Evolutionary conservation across 768 basidiomycete species (phyloP).

Genomic region (Auriscalpium vulgare): DNA sequence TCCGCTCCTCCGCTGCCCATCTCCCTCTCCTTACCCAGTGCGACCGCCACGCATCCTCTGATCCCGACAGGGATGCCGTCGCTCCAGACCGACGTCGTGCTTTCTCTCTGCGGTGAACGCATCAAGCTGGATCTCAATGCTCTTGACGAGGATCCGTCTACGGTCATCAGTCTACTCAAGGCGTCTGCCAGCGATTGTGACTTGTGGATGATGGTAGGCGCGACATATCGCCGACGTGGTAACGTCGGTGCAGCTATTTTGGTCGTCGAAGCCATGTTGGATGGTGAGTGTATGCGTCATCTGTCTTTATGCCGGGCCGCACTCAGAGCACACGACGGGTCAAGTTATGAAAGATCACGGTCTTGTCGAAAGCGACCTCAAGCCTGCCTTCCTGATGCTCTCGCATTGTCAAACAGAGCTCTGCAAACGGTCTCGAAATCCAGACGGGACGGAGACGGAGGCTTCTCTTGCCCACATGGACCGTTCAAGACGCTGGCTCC

Average conservation of each 20-base stretch:
- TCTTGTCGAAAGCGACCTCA: conserved; percentile 31
- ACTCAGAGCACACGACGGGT: neutral
- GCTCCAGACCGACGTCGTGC: conserved; percentile 5
- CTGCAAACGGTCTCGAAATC: conserved; percentile 23
- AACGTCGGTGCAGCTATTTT: conserved; percentile 36
- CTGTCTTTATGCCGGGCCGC: too few species aligned
- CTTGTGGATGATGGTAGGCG: conserved; percentile 50
- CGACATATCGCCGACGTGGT: conserved; percentile 43
- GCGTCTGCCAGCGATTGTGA: conserved; percentile 37
- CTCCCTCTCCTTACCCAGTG: neutral
- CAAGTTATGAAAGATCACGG: conserved; percentile 35
- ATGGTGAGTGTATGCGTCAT: conserved; percentile 27
- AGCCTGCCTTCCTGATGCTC: conserved; percentile 44
- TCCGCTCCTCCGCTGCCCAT: neutral
- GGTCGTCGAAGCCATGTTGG: conserved; percentile 38
- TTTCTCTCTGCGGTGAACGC: conserved; percentile 9
- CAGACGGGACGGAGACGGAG: conserved; percentile 17
- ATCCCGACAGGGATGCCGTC: conserved; percentile 5
- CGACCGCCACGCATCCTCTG: neutral
- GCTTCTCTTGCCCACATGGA: conserved; percentile 29
- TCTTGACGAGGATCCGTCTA: conserved; percentile 35
- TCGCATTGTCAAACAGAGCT: conserved; percentile 48
- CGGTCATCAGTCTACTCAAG: conserved; percentile 40
- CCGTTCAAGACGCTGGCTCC: conserved; percentile 37
- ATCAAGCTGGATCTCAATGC: conserved; percentile 31